These are phyloP conservation scores for Schizosaccharomyces octosporus DNA, from an alignment of 805 yeast genomes.

Conservation along the genomic window DNA sequence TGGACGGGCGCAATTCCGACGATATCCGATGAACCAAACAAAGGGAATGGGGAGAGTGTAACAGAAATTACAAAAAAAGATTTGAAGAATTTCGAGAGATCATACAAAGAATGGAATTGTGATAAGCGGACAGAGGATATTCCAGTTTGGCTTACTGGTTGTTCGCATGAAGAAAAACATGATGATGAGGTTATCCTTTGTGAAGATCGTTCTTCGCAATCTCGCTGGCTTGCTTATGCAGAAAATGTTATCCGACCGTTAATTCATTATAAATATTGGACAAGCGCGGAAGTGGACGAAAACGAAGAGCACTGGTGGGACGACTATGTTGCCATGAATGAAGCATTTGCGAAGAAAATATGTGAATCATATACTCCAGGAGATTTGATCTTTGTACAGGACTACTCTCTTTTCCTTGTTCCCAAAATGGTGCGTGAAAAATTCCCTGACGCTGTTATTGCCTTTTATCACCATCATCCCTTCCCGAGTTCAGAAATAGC, in stretches of 20 bases:
- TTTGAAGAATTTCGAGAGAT: not conserved
- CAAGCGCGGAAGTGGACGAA: slow-evolving; percentile 29
- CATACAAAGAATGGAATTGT: not conserved
- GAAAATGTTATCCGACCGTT: slow-evolving; percentile 6
- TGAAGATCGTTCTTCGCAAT: not conserved
- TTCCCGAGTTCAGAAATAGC: slow-evolving; percentile 94
- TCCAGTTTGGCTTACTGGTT: not conserved
- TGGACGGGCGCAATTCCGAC: slow-evolving; percentile 79
- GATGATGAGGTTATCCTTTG: not conserved
- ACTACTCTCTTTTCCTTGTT: slow-evolving; percentile 82
- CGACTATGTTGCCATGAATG: slow-evolving; percentile 75
- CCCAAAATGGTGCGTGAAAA: slow-evolving; percentile 65
- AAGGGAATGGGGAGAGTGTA: not conserved
- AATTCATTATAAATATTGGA: not conserved
- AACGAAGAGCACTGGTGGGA: slow-evolving; percentile 62
- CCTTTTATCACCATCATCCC: slow-evolving; percentile 91
- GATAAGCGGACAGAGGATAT: not conserved
- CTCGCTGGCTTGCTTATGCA: slow-evolving; percentile 39
- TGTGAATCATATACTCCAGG: slow-evolving; percentile 57
- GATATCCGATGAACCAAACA: not conserved
- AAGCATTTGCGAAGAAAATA: slow-evolving; percentile 64
- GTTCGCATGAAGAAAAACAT: not conserved
- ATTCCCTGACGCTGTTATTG: slow-evolving; percentile 31
- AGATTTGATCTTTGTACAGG: slow-evolving; percentile 95
- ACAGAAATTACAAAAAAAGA: not conserved